Conservation (phyloP, 495 filamentous ascomycete genomes). For the Penicillium arizonense region DNA sequence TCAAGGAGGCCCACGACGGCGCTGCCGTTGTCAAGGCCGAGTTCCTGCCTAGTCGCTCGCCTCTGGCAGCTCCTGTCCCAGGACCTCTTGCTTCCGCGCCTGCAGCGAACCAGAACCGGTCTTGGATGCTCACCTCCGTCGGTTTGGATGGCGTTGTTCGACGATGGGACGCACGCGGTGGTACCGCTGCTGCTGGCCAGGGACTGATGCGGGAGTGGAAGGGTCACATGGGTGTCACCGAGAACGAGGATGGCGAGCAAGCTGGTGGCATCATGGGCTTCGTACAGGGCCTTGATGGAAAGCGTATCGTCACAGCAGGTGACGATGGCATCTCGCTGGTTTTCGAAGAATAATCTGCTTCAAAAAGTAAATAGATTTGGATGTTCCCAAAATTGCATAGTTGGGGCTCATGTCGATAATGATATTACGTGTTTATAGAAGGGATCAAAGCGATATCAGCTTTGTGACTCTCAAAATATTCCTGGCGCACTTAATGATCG, state of each 20-base stretch:
- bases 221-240: conserved; percentile 74
- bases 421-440: conserved; percentile 12
- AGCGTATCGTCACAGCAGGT: conserved; percentile 78
- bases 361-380: neutral
- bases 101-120: conserved; percentile 30
- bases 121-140: conserved; percentile 72
- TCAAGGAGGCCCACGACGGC: conserved; percentile 76
- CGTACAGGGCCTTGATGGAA: conserved; percentile 68
- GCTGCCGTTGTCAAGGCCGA: conserved; percentile 87
- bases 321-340: conserved; percentile 77
- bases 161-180: conserved; percentile 83
- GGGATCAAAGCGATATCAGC: neutral
- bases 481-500: neutral
- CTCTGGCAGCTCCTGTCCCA: conserved; percentile 22
- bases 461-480: neutral
- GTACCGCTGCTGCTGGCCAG: conserved; percentile 59
- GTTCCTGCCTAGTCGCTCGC: conserved; percentile 58
- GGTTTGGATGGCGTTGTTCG: conserved; percentile 86
- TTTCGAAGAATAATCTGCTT: conserved; percentile 52
- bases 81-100: conserved; percentile 24
- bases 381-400: neutral
- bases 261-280: conserved; percentile 86
- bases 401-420: conserved; percentile 9
- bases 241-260: conserved; percentile 58
- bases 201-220: conserved; percentile 77